Evolutionary conservation across 2,329 filamentous ascomycete genomes (phyloP).

Genomic region (Phyllachora maydis): DNA sequence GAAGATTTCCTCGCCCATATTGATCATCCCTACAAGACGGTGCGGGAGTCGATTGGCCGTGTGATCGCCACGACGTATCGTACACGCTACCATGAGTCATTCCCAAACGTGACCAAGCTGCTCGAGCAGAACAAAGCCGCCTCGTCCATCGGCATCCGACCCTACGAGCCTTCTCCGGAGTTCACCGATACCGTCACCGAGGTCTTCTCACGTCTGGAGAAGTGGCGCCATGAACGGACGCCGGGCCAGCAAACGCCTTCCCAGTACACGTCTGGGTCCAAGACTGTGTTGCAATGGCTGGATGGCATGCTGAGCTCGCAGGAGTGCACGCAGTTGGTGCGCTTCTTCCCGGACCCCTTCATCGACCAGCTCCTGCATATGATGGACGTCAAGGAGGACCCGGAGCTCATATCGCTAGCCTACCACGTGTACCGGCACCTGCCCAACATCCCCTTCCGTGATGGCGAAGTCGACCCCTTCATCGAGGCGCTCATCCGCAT

Average conservation of each 20-base stretch:
- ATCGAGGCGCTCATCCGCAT: conserved; percentile 75
- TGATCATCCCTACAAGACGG: conserved; percentile 94
- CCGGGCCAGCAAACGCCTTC: conserved; percentile 86
- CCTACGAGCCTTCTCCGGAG: conserved; percentile 60
- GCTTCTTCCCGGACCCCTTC: conserved; percentile 78
- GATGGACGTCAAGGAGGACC: conserved; percentile 99
- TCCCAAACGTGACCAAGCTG: conserved; percentile 55
- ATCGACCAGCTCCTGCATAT: conserved; percentile 92
- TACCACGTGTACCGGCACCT: conserved; percentile 95
- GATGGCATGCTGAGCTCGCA: conserved; percentile 79
- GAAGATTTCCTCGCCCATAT: conserved; percentile 79
- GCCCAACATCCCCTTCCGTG: conserved; percentile 81
- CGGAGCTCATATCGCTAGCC: conserved; percentile 79
- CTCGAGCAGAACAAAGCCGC: conserved; percentile 58
- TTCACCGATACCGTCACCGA: conserved; percentile 52
- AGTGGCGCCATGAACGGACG: conserved; percentile 67
- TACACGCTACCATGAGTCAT: conserved; percentile 86
- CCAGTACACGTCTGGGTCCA: conserved; percentile 85
- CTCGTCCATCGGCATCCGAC: conserved; percentile 66
- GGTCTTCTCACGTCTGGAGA: conserved; percentile 62
- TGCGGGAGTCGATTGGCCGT: conserved; percentile 82
- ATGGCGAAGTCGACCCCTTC: conserved; percentile 68
- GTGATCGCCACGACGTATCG: conserved; percentile 78
- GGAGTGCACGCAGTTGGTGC: conserved; percentile 76
- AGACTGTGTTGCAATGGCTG: conserved; percentile 89